Conservation (phyloP, 768 basidiomycete genomes). For the Xerocomellus chrysenteron region DNA sequence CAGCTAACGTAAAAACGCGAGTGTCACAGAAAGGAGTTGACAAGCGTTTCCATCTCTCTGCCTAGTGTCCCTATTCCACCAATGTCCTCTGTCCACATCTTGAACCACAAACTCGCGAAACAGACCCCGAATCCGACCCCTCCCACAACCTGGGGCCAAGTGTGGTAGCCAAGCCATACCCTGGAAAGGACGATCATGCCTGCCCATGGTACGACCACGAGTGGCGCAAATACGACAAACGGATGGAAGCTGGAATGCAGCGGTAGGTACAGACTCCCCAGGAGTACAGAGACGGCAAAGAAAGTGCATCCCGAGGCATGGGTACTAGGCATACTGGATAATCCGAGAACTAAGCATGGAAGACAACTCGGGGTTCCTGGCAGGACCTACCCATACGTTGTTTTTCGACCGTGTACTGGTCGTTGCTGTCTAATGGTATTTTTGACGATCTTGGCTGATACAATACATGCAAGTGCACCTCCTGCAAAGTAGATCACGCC, state of each 20-base stretch:
- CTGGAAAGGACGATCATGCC: slow-evolving; percentile 57
- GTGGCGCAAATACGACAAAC: slow-evolving; percentile 33
- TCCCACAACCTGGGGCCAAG: slow-evolving; percentile 62
- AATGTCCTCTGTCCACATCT: slow-evolving; percentile 45
- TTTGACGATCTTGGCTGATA: slow-evolving; percentile 64
- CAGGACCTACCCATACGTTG: slow-evolving; percentile 64
- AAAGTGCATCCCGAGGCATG: slow-evolving; percentile 71
- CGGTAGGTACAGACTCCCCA: slow-evolving; percentile 59
- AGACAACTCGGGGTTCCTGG: background rate
- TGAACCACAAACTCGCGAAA: slow-evolving; percentile 58
- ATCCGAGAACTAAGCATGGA: background rate
- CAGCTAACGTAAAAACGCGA: slow-evolving; percentile 20
- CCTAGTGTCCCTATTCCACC: slow-evolving; percentile 22
- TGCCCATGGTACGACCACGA: slow-evolving; percentile 57
- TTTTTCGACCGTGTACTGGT: slow-evolving; percentile 48
- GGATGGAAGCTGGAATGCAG: slow-evolving; percentile 53
- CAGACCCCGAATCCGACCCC: slow-evolving; percentile 56
- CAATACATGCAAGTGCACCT: slow-evolving; percentile 55
- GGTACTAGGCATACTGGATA: slow-evolving; percentile 78
- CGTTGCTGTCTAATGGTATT: slow-evolving; percentile 61
- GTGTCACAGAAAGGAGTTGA: slow-evolving; percentile 18
- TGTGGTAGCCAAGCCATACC: slow-evolving; percentile 77
- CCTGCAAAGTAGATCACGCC: slow-evolving; percentile 58
- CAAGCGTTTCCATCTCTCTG: slow-evolving; percentile 11
- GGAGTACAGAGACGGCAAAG: slow-evolving; percentile 57